Evolutionary conservation across 2,329 filamentous ascomycete genomes (phyloP).

Genomic region (Verticillium dahliae): DNA sequence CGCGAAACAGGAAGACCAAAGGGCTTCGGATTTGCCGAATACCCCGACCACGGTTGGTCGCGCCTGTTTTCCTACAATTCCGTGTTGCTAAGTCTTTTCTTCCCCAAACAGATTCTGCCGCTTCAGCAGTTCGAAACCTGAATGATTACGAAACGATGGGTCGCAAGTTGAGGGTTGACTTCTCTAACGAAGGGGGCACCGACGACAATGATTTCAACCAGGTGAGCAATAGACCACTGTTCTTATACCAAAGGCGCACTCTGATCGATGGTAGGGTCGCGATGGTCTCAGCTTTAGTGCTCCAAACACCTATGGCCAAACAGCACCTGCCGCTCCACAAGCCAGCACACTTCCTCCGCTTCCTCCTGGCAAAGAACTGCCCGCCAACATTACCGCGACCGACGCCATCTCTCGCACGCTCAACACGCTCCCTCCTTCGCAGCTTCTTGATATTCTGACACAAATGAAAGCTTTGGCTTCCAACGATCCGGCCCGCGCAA

Average conservation of each 20-base stretch:
- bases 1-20: conserved; percentile 91
- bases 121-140: conserved; percentile 88
- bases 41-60: conserved; percentile 72
- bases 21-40: conserved; percentile 95
- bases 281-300: conserved; percentile 10
- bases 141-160: conserved; percentile 96
- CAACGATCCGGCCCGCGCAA: conserved; percentile 74
- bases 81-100: too few relatives aligned
- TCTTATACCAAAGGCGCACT: not conserved
- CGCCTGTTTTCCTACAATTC: not conserved
- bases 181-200: conserved; percentile 83
- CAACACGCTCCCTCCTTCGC: conserved; percentile 74
- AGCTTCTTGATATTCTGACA: conserved; percentile 85
- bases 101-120: conserved; percentile 57
- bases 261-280: conserved; percentile 3
- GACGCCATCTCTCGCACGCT: conserved; percentile 92
- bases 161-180: conserved; percentile 89
- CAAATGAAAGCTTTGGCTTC: conserved; percentile 92
- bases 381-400: conserved; percentile 73
- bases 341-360: conserved; percentile 66
- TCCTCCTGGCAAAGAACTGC: conserved; percentile 77
- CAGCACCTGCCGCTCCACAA: conserved; percentile 12
- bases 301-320: conserved; percentile 27
- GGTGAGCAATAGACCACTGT: not conserved
- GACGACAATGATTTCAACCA: conserved; percentile 42